Evolutionary conservation across 345 rosid genomes (phyloP), one percentile per base, ranked within the genome.

Genomic region (Citrus glauca): DNA sequence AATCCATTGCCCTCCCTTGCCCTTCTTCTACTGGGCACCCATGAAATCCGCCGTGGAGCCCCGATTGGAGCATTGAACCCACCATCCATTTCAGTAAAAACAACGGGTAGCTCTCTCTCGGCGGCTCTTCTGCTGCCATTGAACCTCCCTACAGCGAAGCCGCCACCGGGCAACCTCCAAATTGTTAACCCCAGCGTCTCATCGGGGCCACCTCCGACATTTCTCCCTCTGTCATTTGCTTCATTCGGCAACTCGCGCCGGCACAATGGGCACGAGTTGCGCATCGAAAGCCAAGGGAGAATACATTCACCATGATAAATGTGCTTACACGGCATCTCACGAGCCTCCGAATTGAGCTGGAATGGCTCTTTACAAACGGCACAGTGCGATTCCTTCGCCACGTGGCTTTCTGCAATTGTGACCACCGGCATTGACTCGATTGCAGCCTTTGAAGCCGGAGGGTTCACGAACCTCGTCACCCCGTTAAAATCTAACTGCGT

Each of bases 301-400:
- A 90, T 90, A 56, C 93, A 90, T 38, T 90, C 91, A 3, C 86
- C 59, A 37, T 90, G 91, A 73, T 86, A 90, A 20, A 90, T 84
- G 77, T 90, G 93, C 85, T 86, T 85, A 67, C 93, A 90, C 1
- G 91, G 91, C 93, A 90, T 90, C 74, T 90, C 91, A 4, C 90
- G 85, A 32, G 90, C 90, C 78, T 88, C 91, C 0, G 82, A 24
- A 16, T 83, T 80, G 16, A 90, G 80, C 80, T 86, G 89, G 78
- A 88, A 90, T 5, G 78, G 67, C 56, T 90, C 93, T 77, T 82
- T 88, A 65, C 93, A 90, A 65, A 90, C 90, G 2, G 91, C 91
- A 24, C 91, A 90, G 53, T 86, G 87, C 24, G 84, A 81, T 35
- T 90, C 93, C 16, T 53, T 74, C 3, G 65, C 72, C n/a, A 88